Evolutionary conservation across 441 rosid genomes (phyloP), one percentile per base, ranked within the genome.

Genomic region (Breynia disticha): DNA sequence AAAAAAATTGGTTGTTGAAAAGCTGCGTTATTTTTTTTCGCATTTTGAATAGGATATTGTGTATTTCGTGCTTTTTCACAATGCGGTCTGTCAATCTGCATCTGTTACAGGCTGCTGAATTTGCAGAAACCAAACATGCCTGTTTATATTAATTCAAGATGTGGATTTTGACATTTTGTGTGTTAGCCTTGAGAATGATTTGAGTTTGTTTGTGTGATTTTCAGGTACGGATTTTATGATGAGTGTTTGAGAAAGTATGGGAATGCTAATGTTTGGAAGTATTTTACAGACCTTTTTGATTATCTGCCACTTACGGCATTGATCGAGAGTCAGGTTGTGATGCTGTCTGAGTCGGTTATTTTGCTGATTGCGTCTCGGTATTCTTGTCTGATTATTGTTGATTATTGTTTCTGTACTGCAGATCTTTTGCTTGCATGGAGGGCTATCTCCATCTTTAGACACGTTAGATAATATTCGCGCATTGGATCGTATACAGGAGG

Each of bases 361-460:
- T 41, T 16, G 24, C 16, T 13, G 2, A 16, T 5, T n/a, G 19
- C 17, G 41, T 46, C 42, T 19, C 46, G 35, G 18, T 48, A 41
- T 47, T 52, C 52, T 67, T 48, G 15, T 56, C 50, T 68, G 46
- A 71, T 50, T 38, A 51, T 19, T 2, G 11, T 56, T 68, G 46
- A 71, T 50, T 38, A 51, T 19, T 2, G 11, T 56, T 14, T 43
- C n/a, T 48, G 19, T 22, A 22, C 56, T 73, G 52, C 53, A 81
- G 86, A 69, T 84, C 63, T 81, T 84, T 74, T 84, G 93, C 65
- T 76, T 84, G 77, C 89, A 84, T 19, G 93, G 93, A 57, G 93
- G 93, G 37, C 81, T 84, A 32, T 84, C 93, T 14, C 88, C 93
- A 16, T 84, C 93, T 45, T 64, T 84, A 57, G 93, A 84, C 58